Evolutionary conservation across 164 flowering plant genomes (phyloP).

Genomic region (Warburgia ugandensis): DNA sequence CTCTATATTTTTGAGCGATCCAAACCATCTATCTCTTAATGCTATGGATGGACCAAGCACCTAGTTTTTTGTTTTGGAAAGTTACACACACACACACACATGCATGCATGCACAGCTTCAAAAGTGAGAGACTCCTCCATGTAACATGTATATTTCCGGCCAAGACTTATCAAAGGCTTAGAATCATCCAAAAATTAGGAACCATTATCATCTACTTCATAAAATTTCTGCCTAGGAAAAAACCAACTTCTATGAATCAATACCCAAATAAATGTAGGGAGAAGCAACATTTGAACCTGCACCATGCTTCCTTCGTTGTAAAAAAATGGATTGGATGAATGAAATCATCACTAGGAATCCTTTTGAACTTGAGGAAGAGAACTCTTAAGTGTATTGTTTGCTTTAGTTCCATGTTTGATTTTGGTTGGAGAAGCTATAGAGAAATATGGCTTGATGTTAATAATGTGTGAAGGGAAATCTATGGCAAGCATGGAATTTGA

Average conservation of each 20-base stretch:
- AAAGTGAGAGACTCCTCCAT: too few species aligned
- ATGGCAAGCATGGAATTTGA: not conserved
- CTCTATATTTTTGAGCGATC: too few species aligned
- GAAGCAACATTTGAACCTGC: not conserved
- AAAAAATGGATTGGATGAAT: not conserved
- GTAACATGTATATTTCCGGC: too few species aligned
- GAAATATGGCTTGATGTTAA: not conserved
- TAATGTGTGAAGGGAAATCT: not conserved
- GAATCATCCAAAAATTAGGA: too few species aligned
- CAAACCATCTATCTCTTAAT: too few species aligned
- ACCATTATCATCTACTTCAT: too few species aligned
- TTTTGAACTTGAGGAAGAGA: not conserved
- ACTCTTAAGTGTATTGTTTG: not conserved
- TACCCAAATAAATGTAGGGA: not conserved
- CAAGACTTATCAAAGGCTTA: too few species aligned
- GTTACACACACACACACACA: too few species aligned
- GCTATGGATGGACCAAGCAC: too few species aligned
- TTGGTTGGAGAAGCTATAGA: not conserved
- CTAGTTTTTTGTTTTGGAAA: too few species aligned
- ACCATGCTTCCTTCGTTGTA: not conserved
- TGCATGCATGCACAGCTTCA: too few species aligned
- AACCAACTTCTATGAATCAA: too few species aligned
- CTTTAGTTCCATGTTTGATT: not conserved
- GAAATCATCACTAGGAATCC: not conserved
- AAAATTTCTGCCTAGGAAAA: not conserved